Base-by-base conservation (phyloP, 768 basidiomycete species). In the Trametes villosa region DNA sequence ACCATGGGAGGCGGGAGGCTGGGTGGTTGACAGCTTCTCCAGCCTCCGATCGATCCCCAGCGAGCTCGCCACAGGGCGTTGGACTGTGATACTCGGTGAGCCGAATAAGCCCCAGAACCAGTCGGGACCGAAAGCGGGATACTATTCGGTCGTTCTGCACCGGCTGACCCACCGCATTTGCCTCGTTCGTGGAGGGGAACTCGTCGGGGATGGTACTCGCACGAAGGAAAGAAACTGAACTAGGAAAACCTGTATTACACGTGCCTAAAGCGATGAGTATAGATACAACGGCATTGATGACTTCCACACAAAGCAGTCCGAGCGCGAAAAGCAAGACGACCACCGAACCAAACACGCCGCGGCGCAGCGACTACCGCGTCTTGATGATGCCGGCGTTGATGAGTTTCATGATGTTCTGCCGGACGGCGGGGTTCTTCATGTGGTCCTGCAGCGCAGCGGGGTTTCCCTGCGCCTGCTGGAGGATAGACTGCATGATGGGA, bases 311-410 rank as follows among this genome's bases (percentile, higher is more conserved):
- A 47, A 59, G 47, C 50, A 53, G 45, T 57, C 61, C 61, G 56
- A 57, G 24, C 34, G 31, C 50, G 26, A 45, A 24, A 57, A 53
- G 51, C 44, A 57, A 60, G 42, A 42, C n/a, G 49, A 26, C n/a
- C 55, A 38, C 44, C 26, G 27, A 38, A 52, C 38, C 26, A 9
- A 24, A 18, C n/a, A 24, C 3, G 2, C 34, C 11, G 24, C 33
- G 30, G 11, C 29, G 36, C 15, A 26, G 13, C 34, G 42, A 62
- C 85, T 77, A 91, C 68, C 91, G 81, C 30, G 94, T 95, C 77
- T 83, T 86, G 78, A 98, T 96, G 70, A 98, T 92, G 58, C 96
- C 96, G 29, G 94, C 94, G 58, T 92, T 91, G 69, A 96, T 80
- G 48, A 98, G 81, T 77, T 96, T 96, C 79, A 86, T 82, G 64